Base-by-base conservation (phyloP, 106 monocot genomes). In the Platanthera zijinensis region DNA sequence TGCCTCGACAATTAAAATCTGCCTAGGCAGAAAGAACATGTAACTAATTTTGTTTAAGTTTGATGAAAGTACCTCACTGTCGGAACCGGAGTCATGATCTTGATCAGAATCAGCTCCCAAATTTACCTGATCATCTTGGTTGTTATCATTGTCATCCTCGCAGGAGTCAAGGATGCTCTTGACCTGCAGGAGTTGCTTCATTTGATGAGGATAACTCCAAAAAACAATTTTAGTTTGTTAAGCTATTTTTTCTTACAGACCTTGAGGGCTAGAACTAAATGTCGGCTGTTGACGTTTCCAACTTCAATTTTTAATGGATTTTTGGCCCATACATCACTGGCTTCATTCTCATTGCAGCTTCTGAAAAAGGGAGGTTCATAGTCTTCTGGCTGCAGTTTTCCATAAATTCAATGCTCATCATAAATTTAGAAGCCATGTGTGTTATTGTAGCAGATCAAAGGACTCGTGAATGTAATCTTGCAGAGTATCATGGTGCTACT, bases 101-200 rank as follows among this genome's bases (percentile, higher is more conserved):
- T 89, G 83, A 50, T 53, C 78, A 74, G 90, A 90, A 76, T 84
- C 84, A 82, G 69, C 86, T 81, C 85, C 93, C 82, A 91, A 73
- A 77, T 74, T 92, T 72, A 88, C 76, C 30, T 79, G 83, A 52
- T 94, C 90, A 72, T 84, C 95, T 66, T 68, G 79, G 74, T 76
- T 67, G 48, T 82, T 77, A 50, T 83, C 89, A 80, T 93, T 97
- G 46, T 94, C 91, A 86, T 99, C 99, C 73, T 94, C 99, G 69
- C 99, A 99, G 45, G 99, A 94, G 85, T 99, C 99, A 76, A 99
- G 89, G 30, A 94, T 83, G 84, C 99, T 99, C 71, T 94, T 99
- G 69, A 99, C 99, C 99, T 99, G 79, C 66, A 90, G 72, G 32
- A 46, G 49, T 48, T 72, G 3, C 10, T 21, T 64, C 10, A 79